phyloP scores from a whole-genome alignment of 1,139 yeast genomes.

The Suhomyces maxii region DNA sequence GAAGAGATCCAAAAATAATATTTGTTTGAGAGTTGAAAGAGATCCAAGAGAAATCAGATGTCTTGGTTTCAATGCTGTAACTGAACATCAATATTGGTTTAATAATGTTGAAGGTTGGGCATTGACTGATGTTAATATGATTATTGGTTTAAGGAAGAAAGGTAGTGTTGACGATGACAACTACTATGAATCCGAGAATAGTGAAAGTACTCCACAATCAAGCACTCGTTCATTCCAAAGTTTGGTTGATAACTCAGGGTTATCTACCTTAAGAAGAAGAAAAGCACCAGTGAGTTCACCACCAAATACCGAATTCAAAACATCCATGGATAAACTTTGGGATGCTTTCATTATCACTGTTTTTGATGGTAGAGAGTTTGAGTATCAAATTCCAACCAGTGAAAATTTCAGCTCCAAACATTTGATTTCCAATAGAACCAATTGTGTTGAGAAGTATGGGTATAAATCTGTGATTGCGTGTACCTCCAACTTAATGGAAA shows the following conservation, averaged over 20 bases:
- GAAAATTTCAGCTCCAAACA: conserved; percentile 27
- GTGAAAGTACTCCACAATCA: conserved; percentile 7
- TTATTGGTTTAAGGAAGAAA: conserved; percentile 66
- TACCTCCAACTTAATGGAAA: conserved; percentile 70
- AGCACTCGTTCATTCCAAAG: conserved; percentile 12
- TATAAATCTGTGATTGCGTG: conserved; percentile 74
- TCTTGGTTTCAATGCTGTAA: conserved; percentile 74
- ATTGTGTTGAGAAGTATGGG: conserved; percentile 61
- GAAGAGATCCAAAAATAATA: conserved; percentile 73
- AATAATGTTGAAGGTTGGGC: conserved; percentile 74
- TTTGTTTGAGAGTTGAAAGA: conserved; percentile 86
- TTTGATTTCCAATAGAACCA: conserved; percentile 38
- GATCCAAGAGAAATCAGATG: conserved; percentile 91
- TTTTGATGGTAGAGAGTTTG: conserved; percentile 59
- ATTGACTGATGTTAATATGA: conserved; percentile 70
- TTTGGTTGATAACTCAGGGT: conserved; percentile 22
- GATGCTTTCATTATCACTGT: conserved; percentile 76
- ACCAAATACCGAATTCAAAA: conserved; percentile 2
- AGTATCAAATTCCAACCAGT: conserved; percentile 58
- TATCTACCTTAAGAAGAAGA: conserved; percentile 22
- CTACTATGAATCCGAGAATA: conserved; percentile 8
- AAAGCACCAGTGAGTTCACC: not conserved
- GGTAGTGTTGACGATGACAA: conserved; percentile 21
- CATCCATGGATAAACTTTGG: conserved; percentile 47
- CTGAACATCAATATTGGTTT: conserved; percentile 70